phyloP scores from a whole-genome alignment of 2,329 filamentous ascomycete genomes.

The Bisporella sp. region DNA sequence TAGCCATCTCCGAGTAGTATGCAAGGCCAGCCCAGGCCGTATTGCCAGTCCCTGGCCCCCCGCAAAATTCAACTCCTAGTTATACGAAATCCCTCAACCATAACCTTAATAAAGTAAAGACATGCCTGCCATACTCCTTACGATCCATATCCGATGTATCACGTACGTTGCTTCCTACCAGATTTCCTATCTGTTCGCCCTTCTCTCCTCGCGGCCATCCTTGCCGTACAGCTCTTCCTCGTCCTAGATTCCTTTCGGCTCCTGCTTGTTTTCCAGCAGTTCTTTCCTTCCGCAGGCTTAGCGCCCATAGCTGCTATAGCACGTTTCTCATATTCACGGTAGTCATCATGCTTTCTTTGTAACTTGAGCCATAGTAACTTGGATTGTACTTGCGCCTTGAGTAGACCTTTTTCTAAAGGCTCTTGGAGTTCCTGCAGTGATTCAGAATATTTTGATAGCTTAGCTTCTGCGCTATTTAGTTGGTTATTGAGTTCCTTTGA shows the following conservation, averaged over 20 bases:
- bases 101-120: neutral
- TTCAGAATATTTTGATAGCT: conserved; percentile 27
- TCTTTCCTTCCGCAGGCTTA: no score
- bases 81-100: neutral
- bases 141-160: neutral
- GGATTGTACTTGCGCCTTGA: conserved; percentile 48
- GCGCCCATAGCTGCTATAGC: conserved; percentile 23
- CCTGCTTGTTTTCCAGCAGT: neutral
- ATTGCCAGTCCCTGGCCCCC: no score
- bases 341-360: conserved; percentile 41
- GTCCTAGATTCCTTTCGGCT: neutral
- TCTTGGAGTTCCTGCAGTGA: conserved; percentile 30
- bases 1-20: no score
- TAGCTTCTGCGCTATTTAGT: conserved; percentile 26
- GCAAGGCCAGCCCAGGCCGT: no score
- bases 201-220: neutral
- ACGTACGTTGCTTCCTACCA: neutral
- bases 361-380: conserved; percentile 51
- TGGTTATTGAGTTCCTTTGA: conserved; percentile 20
- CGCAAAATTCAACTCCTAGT: no score
- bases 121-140: neutral
- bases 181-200: neutral
- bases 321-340: conserved; percentile 39
- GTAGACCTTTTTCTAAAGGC: conserved; percentile 37
- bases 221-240: neutral